Evolutionary conservation across 139 green algal genomes (phyloP).

Genomic region (Zygnema circumcarinatum): DNA sequence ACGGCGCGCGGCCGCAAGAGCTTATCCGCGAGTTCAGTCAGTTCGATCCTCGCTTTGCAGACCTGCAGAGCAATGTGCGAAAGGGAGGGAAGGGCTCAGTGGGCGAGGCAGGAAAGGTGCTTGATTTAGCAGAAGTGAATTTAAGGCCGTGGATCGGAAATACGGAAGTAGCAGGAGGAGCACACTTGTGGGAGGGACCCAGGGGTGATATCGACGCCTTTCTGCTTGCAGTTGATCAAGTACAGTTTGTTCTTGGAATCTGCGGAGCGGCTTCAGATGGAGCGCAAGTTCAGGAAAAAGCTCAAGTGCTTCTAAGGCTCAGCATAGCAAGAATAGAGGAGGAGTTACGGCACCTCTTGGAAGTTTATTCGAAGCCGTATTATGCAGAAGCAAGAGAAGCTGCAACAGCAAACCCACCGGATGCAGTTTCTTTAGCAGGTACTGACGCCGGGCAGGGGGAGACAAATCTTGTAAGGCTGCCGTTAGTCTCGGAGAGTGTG

Average conservation of each 20-base stretch:
- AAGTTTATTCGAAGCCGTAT: neutral
- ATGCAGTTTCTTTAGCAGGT: neutral
- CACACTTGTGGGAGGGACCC: slow-evolving; percentile 26
- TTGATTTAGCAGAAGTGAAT: neutral
- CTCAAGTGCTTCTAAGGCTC: neutral
- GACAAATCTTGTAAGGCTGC: neutral
- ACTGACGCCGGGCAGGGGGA: neutral
- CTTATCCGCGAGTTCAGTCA: slow-evolving; percentile 2
- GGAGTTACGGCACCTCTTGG: slow-evolving; percentile 35
- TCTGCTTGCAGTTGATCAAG: slow-evolving; percentile 11
- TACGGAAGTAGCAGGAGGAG: neutral
- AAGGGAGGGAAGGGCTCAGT: neutral
- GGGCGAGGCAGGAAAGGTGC: neutral
- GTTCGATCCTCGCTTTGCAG: slow-evolving; percentile 5
- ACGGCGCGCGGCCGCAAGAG: neutral
- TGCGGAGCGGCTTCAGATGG: neutral
- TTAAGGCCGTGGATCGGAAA: neutral
- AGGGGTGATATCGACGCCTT: slow-evolving; percentile 16
- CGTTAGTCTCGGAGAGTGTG: neutral
- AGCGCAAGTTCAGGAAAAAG: neutral
- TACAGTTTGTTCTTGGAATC: slow-evolving; percentile 9
- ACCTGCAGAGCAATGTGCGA: neutral
- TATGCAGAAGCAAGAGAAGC: neutral
- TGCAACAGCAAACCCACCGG: neutral
- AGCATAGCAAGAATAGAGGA: slow-evolving; percentile 16